These are phyloP conservation scores for Aurifilum marmelostoma DNA, from an alignment of 2,329 filamentous ascomycete genomes.

Conservation along the genomic window DNA sequence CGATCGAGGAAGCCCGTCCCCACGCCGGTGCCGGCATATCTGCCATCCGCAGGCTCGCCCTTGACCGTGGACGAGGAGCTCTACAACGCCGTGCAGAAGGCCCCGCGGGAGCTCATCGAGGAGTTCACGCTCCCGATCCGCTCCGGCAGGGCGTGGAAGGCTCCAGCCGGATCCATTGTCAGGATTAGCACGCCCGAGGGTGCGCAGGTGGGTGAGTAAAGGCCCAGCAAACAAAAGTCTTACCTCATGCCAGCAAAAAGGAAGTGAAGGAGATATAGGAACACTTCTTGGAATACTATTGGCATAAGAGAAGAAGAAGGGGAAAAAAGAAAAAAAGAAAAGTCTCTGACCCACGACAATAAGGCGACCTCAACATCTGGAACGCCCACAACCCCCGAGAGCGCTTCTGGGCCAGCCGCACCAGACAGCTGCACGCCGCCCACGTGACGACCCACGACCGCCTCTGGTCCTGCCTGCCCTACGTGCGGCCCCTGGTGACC, in stretches of 20 bases:
- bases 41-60: constrained; percentile 47
- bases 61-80: constrained; percentile 47
- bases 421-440: constrained; percentile 75
- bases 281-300: no score
- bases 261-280: not conserved
- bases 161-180: constrained; percentile 68
- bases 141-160: constrained; percentile 73
- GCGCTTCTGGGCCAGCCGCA: constrained; percentile 80
- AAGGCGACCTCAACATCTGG: constrained; percentile 82
- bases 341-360: not conserved
- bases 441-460: constrained; percentile 74
- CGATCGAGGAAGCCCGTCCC: constrained; percentile 49
- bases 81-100: constrained; percentile 65
- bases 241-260: not conserved
- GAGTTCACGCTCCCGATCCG: constrained; percentile 72
- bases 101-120: constrained; percentile 46
- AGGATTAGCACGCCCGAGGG: constrained; percentile 76
- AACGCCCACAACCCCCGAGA: constrained; percentile 76
- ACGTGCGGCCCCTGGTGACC: constrained; percentile 73
- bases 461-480: constrained; percentile 78
- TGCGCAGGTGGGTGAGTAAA: constrained; percentile 65
- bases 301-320: not conserved
- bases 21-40: constrained; percentile 53
- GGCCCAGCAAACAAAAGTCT: not conserved
- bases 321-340: not conserved